Conservation (phyloP, 192 early-diverging fungal species). For the Coemansia sp. region DNA sequence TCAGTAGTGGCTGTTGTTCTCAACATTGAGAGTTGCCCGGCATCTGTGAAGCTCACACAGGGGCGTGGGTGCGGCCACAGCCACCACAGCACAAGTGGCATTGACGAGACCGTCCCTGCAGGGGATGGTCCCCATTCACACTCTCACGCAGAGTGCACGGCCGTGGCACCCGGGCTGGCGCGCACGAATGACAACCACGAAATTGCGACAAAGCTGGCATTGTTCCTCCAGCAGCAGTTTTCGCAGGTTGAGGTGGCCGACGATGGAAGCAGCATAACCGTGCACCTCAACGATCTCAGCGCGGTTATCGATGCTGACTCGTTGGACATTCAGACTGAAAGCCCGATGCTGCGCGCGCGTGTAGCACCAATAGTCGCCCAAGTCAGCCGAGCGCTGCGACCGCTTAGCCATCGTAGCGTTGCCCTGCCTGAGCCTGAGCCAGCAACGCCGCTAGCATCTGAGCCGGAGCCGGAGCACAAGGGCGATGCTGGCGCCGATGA, state of each 20-base stretch:
- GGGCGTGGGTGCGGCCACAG: constrained; percentile 28
- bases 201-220: constrained; percentile 24
- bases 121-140: constrained; percentile 1
- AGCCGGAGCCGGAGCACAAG: constrained; percentile 10
- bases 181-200: constrained; percentile 18
- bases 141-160: not conserved
- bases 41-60: constrained; percentile 74
- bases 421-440: constrained; percentile 25
- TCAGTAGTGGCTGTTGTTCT: constrained; percentile 83
- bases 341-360: constrained; percentile 31
- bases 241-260: constrained; percentile 19
- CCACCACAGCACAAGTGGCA: not conserved
- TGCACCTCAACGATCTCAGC: constrained; percentile 22
- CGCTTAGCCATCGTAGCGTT: constrained; percentile 28
- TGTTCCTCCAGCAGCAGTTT: constrained; percentile 52
- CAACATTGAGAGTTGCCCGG: constrained; percentile 83
- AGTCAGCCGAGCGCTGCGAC: constrained; percentile 39
- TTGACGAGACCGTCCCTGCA: constrained; percentile 1
- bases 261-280: constrained; percentile 18
- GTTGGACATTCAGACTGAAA: constrained; percentile 38
- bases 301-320: constrained; percentile 24
- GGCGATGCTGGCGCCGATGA: constrained; percentile 9
- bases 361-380: constrained; percentile 34
- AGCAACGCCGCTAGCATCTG: constrained; percentile 9
- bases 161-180: not conserved